Evolutionary conservation across 2,329 filamentous ascomycete genomes (phyloP).

Genomic region (Colletotrichum gloeosporioides): DNA sequence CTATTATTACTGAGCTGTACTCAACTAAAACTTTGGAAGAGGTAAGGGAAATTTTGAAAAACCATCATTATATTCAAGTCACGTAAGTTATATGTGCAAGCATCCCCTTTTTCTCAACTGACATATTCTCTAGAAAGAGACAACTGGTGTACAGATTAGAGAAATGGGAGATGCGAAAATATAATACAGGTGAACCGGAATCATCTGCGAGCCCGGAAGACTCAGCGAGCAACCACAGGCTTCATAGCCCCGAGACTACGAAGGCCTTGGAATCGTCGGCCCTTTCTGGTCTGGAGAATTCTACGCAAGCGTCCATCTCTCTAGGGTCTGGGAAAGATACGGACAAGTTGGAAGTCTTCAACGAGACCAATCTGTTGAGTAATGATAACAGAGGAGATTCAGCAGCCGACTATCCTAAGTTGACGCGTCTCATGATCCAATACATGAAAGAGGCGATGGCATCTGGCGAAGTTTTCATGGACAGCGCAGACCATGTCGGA

Average conservation of each 20-base stretch:
- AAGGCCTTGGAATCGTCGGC: too few relatives aligned
- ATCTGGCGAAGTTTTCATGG: neutral
- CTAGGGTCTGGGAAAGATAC: too few relatives aligned
- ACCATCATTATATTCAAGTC: neutral
- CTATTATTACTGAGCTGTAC: neutral
- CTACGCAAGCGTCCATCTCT: too few relatives aligned
- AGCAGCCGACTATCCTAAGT: neutral
- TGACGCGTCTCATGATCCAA: neutral
- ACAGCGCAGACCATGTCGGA: neutral
- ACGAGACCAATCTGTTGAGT: neutral
- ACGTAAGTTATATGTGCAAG: neutral
- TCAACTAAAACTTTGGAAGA: neutral
- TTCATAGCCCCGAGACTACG: too few relatives aligned
- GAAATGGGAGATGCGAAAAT: neutral
- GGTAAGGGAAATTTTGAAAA: neutral
- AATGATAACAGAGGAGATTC: neutral
- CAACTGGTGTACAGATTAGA: neutral
- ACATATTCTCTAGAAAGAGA: neutral
- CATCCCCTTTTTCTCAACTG: too few relatives aligned
- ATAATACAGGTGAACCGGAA: neutral
- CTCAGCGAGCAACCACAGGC: neutral
- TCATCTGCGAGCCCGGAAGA: neutral
- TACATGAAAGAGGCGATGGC: neutral
- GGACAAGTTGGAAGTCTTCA: neutral
- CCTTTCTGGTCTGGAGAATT: too few relatives aligned